Percentiles rank a stretch among this genome's conserved stretches.
phyloP scores from a whole-genome alignment of 2,329 filamentous ascomycete species.

The Polytolypa hystricis region DNA sequence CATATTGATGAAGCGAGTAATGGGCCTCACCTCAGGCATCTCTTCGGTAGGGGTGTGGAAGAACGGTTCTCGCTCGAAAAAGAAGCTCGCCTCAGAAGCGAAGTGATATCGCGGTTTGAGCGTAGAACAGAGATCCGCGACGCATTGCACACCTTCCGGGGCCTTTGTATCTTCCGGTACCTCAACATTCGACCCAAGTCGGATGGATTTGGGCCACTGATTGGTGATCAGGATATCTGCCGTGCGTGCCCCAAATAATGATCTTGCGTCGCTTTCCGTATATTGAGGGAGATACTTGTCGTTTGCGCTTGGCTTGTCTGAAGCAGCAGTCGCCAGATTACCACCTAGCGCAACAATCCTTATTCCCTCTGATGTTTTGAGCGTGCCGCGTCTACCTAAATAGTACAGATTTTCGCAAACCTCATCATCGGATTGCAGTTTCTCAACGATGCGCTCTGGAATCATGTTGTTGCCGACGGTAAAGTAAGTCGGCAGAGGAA shows the following conservation, averaged over 20 bases:
- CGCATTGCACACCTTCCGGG: conserved; percentile 48
- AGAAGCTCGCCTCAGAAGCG: conserved; percentile 56
- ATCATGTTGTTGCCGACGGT: conserved; percentile 65
- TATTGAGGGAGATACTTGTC: conserved; percentile 67
- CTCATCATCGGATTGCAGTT: conserved; percentile 59
- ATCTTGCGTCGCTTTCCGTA: conserved; percentile 62
- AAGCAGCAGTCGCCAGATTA: conserved; percentile 45
- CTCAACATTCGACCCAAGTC: conserved; percentile 53
- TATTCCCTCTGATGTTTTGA: conserved; percentile 82
- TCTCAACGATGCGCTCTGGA: conserved; percentile 58
- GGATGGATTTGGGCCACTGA: conserved; percentile 70
- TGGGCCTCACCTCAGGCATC: conserved; percentile 42
- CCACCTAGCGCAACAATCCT: conserved; percentile 82
- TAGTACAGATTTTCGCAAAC: conserved; percentile 87
- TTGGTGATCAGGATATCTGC: conserved; percentile 81
- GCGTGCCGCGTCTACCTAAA: conserved; percentile 73
- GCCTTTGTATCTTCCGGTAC: conserved; percentile 44
- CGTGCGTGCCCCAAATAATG: conserved; percentile 61
- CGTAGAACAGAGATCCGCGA: conserved; percentile 66
- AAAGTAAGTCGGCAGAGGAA: conserved; percentile 85
- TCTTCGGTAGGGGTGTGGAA: conserved; percentile 51
- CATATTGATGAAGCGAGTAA: conserved; percentile 86
- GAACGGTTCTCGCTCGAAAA: conserved; percentile 89
- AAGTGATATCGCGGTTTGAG: conserved; percentile 92
- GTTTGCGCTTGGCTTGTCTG: conserved; percentile 33